Conservation (phyloP, 2,329 filamentous ascomycete genomes). For the Fusarium avenaceum region DNA sequence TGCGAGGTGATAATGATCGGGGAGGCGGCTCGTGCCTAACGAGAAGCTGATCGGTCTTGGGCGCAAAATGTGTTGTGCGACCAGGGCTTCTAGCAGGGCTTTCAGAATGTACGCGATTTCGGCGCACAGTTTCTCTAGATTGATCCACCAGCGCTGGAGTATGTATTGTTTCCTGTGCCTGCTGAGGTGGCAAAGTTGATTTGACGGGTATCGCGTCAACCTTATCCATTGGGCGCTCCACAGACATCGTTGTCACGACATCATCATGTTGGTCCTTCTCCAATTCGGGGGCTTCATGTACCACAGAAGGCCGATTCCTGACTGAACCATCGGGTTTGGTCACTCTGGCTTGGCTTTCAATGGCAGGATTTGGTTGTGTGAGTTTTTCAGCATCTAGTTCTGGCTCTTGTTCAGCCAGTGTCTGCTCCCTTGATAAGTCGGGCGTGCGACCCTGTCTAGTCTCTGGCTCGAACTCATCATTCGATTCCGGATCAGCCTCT, state of each 20-base stretch:
- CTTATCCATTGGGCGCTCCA: slow-evolving; percentile 36
- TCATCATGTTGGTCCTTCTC: slow-evolving; percentile 49
- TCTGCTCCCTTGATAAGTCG: slow-evolving; percentile 8
- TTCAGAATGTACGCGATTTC: slow-evolving; percentile 60
- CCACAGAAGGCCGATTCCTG: slow-evolving; percentile 59
- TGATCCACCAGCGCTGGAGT: slow-evolving; percentile 16
- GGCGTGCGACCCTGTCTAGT: neutral
- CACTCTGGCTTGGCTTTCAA: neutral
- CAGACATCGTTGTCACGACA: slow-evolving; percentile 17
- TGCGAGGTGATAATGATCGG: slow-evolving; percentile 80
- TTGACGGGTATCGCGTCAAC: slow-evolving; percentile 55
- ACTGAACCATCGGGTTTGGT: slow-evolving; percentile 9
- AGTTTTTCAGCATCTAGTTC: slow-evolving; percentile 9
- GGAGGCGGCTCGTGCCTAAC: slow-evolving; percentile 77
- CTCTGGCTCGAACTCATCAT: slow-evolving; percentile 28
- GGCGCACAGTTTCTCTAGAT: slow-evolving; percentile 40
- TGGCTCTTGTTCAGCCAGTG: slow-evolving; percentile 17
- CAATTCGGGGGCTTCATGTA: slow-evolving; percentile 61
- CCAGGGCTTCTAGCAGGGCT: slow-evolving; percentile 78
- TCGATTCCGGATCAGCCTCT: slow-evolving; percentile 23
- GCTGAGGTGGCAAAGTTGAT: slow-evolving; percentile 21
- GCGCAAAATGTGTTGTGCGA: slow-evolving; percentile 76
- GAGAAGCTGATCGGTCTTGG: slow-evolving; percentile 66
- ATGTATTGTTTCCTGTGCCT: slow-evolving; percentile 5
- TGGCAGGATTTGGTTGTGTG: neutral